A percentile compares a stretch with the other conserved stretches of the same genome.
These are phyloP conservation scores for Mycena albidolilacea DNA, from an alignment of 768 basidiomycete genomes.

Conservation along the genomic window DNA sequence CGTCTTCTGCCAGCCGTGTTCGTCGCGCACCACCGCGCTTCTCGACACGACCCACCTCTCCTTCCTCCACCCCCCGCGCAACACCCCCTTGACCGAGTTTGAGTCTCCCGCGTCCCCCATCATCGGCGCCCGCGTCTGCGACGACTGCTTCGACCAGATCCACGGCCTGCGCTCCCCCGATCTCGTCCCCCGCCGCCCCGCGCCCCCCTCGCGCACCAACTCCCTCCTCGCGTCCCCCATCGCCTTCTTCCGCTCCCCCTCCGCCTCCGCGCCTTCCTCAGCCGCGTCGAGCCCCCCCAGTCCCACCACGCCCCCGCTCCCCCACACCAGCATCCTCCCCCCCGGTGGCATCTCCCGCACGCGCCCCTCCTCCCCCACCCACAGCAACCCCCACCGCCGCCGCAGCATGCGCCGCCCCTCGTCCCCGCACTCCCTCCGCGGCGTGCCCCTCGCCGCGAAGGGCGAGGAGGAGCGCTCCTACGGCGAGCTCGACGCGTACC, in stretches of 20 bases:
- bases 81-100: constrained; percentile 70
- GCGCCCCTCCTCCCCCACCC: constrained; percentile 42
- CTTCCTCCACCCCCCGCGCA: constrained; percentile 81
- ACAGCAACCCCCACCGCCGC: too few species aligned
- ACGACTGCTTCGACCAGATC: constrained; percentile 84
- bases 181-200: constrained; percentile 55
- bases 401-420: constrained; percentile 42
- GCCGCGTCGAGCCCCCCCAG: constrained; percentile 44
- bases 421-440: constrained; percentile 51
- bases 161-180: constrained; percentile 58
- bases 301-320: constrained; percentile 40
- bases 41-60: constrained; percentile 80
- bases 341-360: constrained; percentile 48
- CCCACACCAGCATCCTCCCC: constrained; percentile 47
- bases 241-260: constrained; percentile 52
- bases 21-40: constrained; percentile 70
- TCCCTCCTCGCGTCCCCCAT: constrained; percentile 54
- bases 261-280: constrained; percentile 50
- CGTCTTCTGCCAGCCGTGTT: constrained; percentile 78
- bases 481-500: constrained; percentile 83
- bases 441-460: constrained; percentile 51
- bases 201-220: constrained; percentile 53
- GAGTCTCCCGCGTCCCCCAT: constrained; percentile 75
- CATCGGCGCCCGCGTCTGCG: constrained; percentile 74
- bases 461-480: constrained; percentile 61